These are phyloP conservation scores for Lithospermum erythrorhizon DNA, from an alignment of 257 asterid species.

Conservation along the genomic window DNA sequence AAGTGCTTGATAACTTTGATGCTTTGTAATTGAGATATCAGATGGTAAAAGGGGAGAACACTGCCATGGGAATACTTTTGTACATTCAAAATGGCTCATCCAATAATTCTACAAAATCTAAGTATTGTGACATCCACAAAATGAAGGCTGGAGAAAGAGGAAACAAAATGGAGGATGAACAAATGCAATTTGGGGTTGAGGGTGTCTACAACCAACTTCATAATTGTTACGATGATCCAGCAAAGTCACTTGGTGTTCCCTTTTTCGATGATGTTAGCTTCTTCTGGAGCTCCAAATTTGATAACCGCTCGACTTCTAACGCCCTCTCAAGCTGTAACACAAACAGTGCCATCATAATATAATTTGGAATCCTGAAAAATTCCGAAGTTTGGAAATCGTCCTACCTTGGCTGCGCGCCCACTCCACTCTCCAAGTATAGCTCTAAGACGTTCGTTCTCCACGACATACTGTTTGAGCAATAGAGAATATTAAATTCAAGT, in stretches of 20 bases:
- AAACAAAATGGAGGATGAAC: slow-evolving; percentile 6
- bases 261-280: slow-evolving; percentile 37
- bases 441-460: slow-evolving; percentile 93
- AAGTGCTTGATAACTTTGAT: too few relatives aligned
- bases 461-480: slow-evolving; percentile 62
- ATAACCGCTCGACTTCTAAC: slow-evolving; percentile 61
- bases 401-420: slow-evolving; percentile 90
- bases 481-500: neutral
- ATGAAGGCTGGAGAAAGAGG: neutral
- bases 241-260: slow-evolving; percentile 30
- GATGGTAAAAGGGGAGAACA: neutral
- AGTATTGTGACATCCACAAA: neutral
- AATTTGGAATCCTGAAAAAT: neutral
- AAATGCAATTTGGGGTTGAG: slow-evolving; percentile 2
- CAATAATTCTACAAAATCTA: neutral
- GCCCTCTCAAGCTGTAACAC: slow-evolving; percentile 85
- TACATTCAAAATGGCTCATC: neutral
- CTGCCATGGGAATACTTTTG: neutral
- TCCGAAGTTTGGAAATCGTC: neutral
- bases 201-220: slow-evolving; percentile 9
- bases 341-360: slow-evolving; percentile 13
- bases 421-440: slow-evolving; percentile 98
- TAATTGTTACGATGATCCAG: slow-evolving; percentile 22
- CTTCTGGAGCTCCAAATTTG: slow-evolving; percentile 81
- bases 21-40: too few relatives aligned